Evolutionary conservation across 495 filamentous ascomycete genomes (phyloP).

Genomic region (Penicillium herquei): DNA sequence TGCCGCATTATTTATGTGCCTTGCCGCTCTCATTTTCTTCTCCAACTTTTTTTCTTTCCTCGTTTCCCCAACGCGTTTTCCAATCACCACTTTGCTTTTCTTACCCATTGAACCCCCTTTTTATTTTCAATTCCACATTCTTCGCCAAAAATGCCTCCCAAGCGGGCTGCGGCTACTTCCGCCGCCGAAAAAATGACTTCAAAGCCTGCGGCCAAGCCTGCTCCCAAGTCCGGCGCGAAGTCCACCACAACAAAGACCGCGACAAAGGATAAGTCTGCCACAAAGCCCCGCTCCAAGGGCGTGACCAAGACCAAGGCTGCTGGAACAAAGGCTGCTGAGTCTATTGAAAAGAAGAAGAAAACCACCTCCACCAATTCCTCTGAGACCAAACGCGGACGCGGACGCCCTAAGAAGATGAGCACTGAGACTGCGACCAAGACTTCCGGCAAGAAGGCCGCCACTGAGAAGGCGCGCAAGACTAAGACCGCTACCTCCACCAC

Average conservation of each 20-base stretch:
- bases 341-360: slow-evolving; percentile 1
- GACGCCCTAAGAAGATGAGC: slow-evolving; percentile 19
- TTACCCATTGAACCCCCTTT: background rate
- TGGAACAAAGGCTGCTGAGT: too few species aligned
- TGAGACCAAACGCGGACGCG: slow-evolving; percentile 8
- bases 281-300: background rate
- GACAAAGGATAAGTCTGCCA: slow-evolving; percentile 12
- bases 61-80: slow-evolving; percentile 12
- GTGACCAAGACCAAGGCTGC: background rate
- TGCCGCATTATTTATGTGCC: slow-evolving; percentile 21
- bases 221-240: slow-evolving; percentile 4
- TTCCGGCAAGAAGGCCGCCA: slow-evolving; percentile 11
- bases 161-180: slow-evolving; percentile 21
- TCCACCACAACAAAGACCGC: background rate
- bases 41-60: slow-evolving; percentile 12
- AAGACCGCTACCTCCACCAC: slow-evolving; percentile 17
- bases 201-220: slow-evolving; percentile 14
- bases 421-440: slow-evolving; percentile 11
- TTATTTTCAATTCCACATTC: slow-evolving; percentile 11
- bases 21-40: slow-evolving; percentile 10
- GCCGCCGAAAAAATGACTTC: slow-evolving; percentile 16
- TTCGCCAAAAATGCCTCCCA: slow-evolving; percentile 33
- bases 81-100: slow-evolving; percentile 8
- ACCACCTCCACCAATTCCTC: slow-evolving; percentile 11
- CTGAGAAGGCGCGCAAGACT: slow-evolving; percentile 14